Conservation (phyloP, 2,329 filamentous ascomycete genomes). For the Xylariales sp. region DNA sequence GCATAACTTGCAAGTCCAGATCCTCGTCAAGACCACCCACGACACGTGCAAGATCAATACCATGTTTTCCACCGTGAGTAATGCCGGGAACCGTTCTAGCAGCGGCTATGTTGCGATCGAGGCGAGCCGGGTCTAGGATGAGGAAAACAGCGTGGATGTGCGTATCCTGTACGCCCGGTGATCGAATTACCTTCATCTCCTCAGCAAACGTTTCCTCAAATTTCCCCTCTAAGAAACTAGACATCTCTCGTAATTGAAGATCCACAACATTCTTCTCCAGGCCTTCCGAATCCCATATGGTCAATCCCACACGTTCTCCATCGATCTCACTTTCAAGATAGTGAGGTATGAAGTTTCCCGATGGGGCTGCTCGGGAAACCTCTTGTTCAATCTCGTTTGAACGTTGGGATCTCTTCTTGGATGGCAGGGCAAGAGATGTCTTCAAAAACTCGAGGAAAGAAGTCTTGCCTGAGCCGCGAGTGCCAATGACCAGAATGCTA, state of each 20-base stretch:
- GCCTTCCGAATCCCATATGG: slow-evolving; percentile 95
- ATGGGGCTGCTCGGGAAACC: slow-evolving; percentile 63
- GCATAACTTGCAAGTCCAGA: slow-evolving; percentile 89
- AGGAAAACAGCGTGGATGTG: slow-evolving; percentile 98
- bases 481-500: slow-evolving; percentile 91
- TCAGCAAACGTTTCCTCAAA: slow-evolving; percentile 98
- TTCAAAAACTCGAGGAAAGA: slow-evolving; percentile 97
- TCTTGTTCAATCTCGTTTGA: slow-evolving; percentile 65
- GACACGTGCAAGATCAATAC: slow-evolving; percentile 61
- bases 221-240: slow-evolving; percentile 93
- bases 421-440: slow-evolving; percentile 83
- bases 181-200: slow-evolving; percentile 96
- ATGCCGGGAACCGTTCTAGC: slow-evolving; percentile 67
- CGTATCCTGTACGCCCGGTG: slow-evolving; percentile 92
- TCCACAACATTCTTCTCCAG: slow-evolving; percentile 96
- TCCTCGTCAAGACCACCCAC: slow-evolving; percentile 84
- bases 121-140: slow-evolving; percentile 84
- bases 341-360: slow-evolving; percentile 83
- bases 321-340: slow-evolving; percentile 97
- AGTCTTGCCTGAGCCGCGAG: slow-evolving; percentile 89
- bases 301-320: slow-evolving; percentile 88
- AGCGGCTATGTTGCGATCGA: slow-evolving; percentile 83
- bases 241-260: slow-evolving; percentile 91
- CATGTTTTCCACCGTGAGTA: slow-evolving; percentile 60
- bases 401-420: slow-evolving; percentile 75